Percentiles rank a stretch among this genome's conserved stretches.
Evolutionary conservation across 2,329 filamentous ascomycete genomes (phyloP).

Genomic region (Colletotrichum sp.): DNA sequence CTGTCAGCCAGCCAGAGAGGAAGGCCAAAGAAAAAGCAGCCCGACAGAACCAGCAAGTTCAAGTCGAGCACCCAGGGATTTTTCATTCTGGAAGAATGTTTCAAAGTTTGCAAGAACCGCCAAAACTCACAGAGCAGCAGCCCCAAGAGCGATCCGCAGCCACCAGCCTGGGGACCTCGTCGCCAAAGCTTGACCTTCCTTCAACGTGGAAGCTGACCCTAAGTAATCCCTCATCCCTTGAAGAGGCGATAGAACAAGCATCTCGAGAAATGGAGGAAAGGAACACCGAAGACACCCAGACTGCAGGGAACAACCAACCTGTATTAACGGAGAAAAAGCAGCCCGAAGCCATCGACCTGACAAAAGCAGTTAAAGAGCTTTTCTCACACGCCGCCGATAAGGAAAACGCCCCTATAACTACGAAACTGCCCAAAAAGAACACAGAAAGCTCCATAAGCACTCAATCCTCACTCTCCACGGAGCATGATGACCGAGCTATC

Average conservation of each 20-base stretch:
- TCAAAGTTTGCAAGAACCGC: background rate
- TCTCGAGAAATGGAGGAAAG: slow-evolving; percentile 29
- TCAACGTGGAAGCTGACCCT: slow-evolving; percentile 31
- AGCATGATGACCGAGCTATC: slow-evolving; percentile 44
- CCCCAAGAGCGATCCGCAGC: background rate
- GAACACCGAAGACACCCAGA: slow-evolving; percentile 13
- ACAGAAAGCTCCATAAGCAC: slow-evolving; percentile 9
- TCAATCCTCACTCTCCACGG: slow-evolving; percentile 24
- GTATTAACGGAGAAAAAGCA: background rate
- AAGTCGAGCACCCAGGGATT: background rate
- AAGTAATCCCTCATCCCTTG: slow-evolving; percentile 33
- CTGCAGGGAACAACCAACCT: background rate
- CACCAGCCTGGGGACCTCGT: background rate
- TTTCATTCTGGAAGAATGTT: background rate
- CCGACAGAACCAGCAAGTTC: background rate
- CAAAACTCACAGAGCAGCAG: background rate
- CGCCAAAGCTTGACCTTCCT: slow-evolving; percentile 29
- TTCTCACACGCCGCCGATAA: background rate
- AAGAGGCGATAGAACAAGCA: slow-evolving; percentile 33
- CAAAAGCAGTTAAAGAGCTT: background rate
- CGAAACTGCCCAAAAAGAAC: background rate
- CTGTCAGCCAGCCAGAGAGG: slow-evolving; percentile 14
- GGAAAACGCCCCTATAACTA: background rate
- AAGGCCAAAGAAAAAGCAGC: slow-evolving; percentile 25
- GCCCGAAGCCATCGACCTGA: too few species aligned